Percentiles rank a stretch among this genome's conserved stretches.
These are phyloP conservation scores for Actinomortierella wolfii DNA, from an alignment of 371 early-diverging fungal genomes.

Conservation along the genomic window DNA sequence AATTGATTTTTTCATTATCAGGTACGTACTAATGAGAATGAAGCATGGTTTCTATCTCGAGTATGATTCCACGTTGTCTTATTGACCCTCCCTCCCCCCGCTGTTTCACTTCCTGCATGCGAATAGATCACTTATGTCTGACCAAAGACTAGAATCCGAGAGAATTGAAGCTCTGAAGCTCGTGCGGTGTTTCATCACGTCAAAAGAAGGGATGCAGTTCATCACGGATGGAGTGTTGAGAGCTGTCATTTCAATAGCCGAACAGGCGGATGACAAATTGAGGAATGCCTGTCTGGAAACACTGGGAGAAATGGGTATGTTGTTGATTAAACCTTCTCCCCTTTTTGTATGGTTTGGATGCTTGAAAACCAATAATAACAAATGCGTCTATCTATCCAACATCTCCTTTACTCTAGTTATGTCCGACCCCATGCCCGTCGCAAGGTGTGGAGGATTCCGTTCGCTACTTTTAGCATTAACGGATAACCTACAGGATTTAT, in stretches of 20 bases:
- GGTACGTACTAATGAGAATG: conserved; percentile 7
- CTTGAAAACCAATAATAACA: too few species aligned
- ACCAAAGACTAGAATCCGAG: conserved; percentile 60
- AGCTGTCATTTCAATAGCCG: conserved; percentile 77
- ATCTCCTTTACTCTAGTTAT: conserved; percentile 33
- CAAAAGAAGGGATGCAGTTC: conserved; percentile 58
- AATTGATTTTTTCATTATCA: conserved; percentile 37
- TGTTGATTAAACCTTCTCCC: not conserved
- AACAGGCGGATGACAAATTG: conserved; percentile 77
- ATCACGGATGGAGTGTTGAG: conserved; percentile 73
- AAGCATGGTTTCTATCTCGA: too few species aligned
- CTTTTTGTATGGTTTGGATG: too few species aligned
- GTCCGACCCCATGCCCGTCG: conserved; percentile 64
- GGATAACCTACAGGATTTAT: conserved; percentile 73
- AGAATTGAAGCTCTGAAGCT: conserved; percentile 79
- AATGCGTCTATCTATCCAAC: too few species aligned
- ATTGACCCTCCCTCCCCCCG: too few species aligned
- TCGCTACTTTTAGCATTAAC: conserved; percentile 70
- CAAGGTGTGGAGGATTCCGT: conserved; percentile 73
- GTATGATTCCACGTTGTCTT: too few species aligned
- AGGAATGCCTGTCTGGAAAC: conserved; percentile 78
- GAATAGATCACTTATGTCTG: conserved; percentile 42
- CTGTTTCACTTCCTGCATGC: too few species aligned
- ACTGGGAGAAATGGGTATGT: conserved; percentile 76
- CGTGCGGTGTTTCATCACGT: conserved; percentile 63